Conservation (phyloP, 106 monocot genomes). For the Acorus calamus region DNA sequence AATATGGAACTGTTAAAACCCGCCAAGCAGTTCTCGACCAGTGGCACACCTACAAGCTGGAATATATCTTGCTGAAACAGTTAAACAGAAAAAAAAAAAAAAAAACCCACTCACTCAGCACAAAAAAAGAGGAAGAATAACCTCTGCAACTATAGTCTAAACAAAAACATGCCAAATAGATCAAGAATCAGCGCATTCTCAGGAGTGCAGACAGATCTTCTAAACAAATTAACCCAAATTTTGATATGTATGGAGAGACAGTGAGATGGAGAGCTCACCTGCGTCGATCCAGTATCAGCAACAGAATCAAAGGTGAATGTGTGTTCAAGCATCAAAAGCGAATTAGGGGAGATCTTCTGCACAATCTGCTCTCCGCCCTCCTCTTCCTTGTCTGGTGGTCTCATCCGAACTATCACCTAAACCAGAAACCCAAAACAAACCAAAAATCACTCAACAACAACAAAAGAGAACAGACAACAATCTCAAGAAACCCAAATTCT, state of each 20-base stretch:
- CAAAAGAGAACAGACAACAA: not conserved
- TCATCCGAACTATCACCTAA: slow-evolving; percentile 77
- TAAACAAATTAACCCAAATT: no score
- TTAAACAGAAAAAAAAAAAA: not conserved
- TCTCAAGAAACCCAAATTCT: no score
- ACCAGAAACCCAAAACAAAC: not conserved
- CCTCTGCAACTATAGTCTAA: no score
- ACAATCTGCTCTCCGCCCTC: slow-evolving; percentile 54
- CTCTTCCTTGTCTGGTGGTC: slow-evolving; percentile 53
- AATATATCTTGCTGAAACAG: slow-evolving; percentile 67
- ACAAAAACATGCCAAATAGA: no score
- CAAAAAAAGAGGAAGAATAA: not conserved
- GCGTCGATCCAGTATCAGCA: slow-evolving; percentile 60
- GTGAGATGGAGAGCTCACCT: slow-evolving; percentile 21
- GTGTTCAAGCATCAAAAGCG: slow-evolving; percentile 66
- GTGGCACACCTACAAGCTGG: slow-evolving; percentile 71
- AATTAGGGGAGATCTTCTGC: slow-evolving; percentile 51
- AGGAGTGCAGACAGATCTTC: no score
- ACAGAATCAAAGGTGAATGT: slow-evolving; percentile 89
- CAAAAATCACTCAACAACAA: slow-evolving; percentile 1
- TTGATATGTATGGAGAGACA: not conserved
- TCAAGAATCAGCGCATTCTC: no score
- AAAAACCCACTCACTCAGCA: not conserved
- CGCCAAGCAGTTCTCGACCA: slow-evolving; percentile 95
- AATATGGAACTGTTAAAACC: slow-evolving; percentile 99